Percentiles rank a stretch among this genome's conserved stretches.
Conservation (phyloP, 2,329 filamentous ascomycete species). For the Albifimbria verrucaria region DNA sequence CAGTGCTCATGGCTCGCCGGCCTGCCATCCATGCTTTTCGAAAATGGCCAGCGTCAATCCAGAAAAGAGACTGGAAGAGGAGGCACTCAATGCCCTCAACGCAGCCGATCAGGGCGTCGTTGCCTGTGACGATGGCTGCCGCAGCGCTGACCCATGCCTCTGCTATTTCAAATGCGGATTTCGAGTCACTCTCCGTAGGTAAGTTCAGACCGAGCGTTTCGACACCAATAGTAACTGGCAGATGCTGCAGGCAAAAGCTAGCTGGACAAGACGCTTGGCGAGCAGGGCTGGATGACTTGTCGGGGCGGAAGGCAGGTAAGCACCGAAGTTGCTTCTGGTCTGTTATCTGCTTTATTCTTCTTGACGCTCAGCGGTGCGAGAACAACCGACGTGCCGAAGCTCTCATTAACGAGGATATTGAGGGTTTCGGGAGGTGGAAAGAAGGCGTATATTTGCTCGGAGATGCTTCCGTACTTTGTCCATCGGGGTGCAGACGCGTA, state of each 20-base stretch:
- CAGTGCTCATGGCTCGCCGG: slow-evolving; percentile 47
- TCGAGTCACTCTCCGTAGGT: slow-evolving; percentile 1
- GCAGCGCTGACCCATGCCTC: slow-evolving; percentile 28
- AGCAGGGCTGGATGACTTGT: slow-evolving; percentile 44
- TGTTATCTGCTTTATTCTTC: slow-evolving; percentile 27
- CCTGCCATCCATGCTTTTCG: slow-evolving; percentile 51
- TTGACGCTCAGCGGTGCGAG: slow-evolving; percentile 22
- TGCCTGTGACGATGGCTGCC: slow-evolving; percentile 39
- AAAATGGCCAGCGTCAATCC: slow-evolving; percentile 51
- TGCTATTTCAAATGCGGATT: slow-evolving; percentile 14
- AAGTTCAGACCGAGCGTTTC: slow-evolving; percentile 18
- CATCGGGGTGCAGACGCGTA: slow-evolving; percentile 6
- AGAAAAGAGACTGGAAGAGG: slow-evolving; percentile 43
- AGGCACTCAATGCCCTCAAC: slow-evolving; percentile 53
- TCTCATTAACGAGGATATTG: slow-evolving; percentile 18
- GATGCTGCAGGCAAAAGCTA: slow-evolving; percentile 45
- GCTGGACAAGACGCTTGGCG: slow-evolving; percentile 43
- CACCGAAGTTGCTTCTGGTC: slow-evolving; percentile 24
- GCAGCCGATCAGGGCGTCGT: slow-evolving; percentile 49
- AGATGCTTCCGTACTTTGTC: slow-evolving; percentile 9
- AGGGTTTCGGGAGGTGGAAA: slow-evolving; percentile 18
- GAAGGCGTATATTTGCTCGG: slow-evolving; percentile 15
- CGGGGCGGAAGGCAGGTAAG: slow-evolving; percentile 29
- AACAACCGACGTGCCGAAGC: slow-evolving; percentile 20
- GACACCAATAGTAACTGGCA: slow-evolving; percentile 29